These are phyloP conservation scores for Pichia deserticola DNA, from an alignment of 805 yeast species.

Conservation along the genomic window DNA sequence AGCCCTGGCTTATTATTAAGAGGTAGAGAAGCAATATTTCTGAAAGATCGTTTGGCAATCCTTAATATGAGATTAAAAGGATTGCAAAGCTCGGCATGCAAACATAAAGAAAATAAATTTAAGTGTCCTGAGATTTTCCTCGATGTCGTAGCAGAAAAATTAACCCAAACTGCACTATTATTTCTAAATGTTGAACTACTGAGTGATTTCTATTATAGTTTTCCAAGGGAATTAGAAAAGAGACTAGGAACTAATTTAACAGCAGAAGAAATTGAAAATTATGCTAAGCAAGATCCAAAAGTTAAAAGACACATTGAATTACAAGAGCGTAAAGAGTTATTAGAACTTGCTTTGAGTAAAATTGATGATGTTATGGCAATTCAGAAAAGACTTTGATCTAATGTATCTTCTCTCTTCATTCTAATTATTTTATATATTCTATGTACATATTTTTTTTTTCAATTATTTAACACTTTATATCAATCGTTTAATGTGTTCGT, in stretches of 20 bases:
- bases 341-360: slow-evolving; percentile 76
- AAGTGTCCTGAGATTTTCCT: slow-evolving; percentile 92
- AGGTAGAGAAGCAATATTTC: slow-evolving; percentile 79
- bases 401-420: too few species aligned
- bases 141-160: slow-evolving; percentile 85
- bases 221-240: slow-evolving; percentile 87
- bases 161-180: slow-evolving; percentile 87
- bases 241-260: slow-evolving; percentile 57
- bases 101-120: slow-evolving; percentile 69
- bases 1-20: slow-evolving; percentile 64
- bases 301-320: slow-evolving; percentile 85
- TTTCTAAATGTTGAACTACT: slow-evolving; percentile 89
- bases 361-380: slow-evolving; percentile 78
- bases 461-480: neutral
- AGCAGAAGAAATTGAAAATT: slow-evolving; percentile 71
- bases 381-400: slow-evolving; percentile 31
- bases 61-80: slow-evolving; percentile 70
- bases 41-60: slow-evolving; percentile 64
- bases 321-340: slow-evolving; percentile 84
- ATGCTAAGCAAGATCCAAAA: slow-evolving; percentile 93
- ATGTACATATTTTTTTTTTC: neutral
- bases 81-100: slow-evolving; percentile 69
- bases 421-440: neutral
- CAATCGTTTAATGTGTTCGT: too few species aligned
- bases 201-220: slow-evolving; percentile 91